Evolutionary conservation across 2,329 filamentous ascomycete species (phyloP).

Genomic region (Aspergillus nomiae): DNA sequence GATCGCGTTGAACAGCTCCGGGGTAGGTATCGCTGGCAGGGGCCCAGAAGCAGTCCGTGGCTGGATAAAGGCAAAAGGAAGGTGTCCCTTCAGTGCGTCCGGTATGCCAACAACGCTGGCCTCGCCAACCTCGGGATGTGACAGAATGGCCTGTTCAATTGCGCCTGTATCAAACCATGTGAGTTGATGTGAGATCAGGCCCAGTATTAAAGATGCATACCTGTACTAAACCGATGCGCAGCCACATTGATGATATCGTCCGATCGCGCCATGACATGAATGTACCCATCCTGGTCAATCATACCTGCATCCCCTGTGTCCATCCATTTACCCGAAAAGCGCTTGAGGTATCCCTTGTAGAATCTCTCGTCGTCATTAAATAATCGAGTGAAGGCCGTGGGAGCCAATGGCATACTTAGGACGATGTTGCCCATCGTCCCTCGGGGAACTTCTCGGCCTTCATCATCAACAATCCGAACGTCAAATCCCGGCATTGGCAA

Average conservation of each 20-base stretch:
- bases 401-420: constrained; percentile 76
- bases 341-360: constrained; percentile 78
- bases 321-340: constrained; percentile 80
- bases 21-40: constrained; percentile 40
- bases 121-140: constrained; percentile 77
- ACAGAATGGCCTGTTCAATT: constrained; percentile 88
- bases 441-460: constrained; percentile 68
- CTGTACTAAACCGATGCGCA: constrained; percentile 85
- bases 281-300: constrained; percentile 72
- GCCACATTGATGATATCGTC: constrained; percentile 98
- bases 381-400: constrained; percentile 80
- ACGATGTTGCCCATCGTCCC: constrained; percentile 92
- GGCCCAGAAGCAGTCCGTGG: constrained; percentile 54
- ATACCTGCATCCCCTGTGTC: constrained; percentile 91
- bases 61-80: constrained; percentile 88
- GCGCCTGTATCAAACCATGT: constrained; percentile 56
- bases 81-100: constrained; percentile 82
- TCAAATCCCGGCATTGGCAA: constrained; percentile 93
- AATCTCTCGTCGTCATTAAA: constrained; percentile 87
- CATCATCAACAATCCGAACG: constrained; percentile 79
- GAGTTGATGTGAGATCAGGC: not conserved
- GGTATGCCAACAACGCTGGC: constrained; percentile 85
- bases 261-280: constrained; percentile 64
- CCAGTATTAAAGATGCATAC: constrained; percentile 48
- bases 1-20: constrained; percentile 47